Percentiles rank a stretch among this genome's conserved stretches.
These are phyloP conservation scores for Rhizopogon roseolus DNA, from an alignment of 768 basidiomycete genomes.

Conservation along the genomic window DNA sequence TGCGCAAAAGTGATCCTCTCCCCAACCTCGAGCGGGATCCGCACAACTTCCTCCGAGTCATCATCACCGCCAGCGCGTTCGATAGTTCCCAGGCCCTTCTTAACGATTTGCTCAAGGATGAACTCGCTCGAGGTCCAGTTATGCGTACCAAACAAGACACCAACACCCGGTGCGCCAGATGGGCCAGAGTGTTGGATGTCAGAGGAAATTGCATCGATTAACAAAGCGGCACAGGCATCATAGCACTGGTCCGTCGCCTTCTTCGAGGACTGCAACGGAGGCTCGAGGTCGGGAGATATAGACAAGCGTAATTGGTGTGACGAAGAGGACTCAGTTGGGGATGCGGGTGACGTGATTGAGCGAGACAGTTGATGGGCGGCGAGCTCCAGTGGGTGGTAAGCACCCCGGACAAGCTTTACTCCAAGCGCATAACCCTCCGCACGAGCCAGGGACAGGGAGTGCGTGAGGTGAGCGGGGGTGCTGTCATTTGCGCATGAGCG, in stretches of 20 bases:
- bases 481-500: conserved; percentile 28
- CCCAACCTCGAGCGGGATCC: conserved; percentile 47
- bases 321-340: not conserved
- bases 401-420: conserved; percentile 90
- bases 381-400: conserved; percentile 80
- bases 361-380: conserved; percentile 30
- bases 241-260: conserved; percentile 71
- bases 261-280: conserved; percentile 71
- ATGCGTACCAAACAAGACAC: conserved; percentile 83
- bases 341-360: conserved; percentile 15
- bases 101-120: conserved; percentile 57
- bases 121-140: conserved; percentile 66
- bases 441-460: conserved; percentile 62
- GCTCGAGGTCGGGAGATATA: conserved; percentile 51
- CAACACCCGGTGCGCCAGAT: conserved; percentile 30
- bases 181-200: conserved; percentile 34
- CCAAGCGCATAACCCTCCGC: conserved; percentile 70
- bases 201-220: conserved; percentile 52
- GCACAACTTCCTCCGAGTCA: conserved; percentile 17
- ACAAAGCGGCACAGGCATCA: conserved; percentile 50
- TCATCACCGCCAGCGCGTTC: not conserved
- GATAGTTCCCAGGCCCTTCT: conserved; percentile 36
- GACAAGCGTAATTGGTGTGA: conserved; percentile 20
- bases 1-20: conserved; percentile 76
- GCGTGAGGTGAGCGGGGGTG: conserved; percentile 62